A percentile compares a stretch with the other conserved stretches of the same genome.
phyloP scores from a whole-genome alignment of 176 grass and related monocot species.

The Juncus inflexus region DNA sequence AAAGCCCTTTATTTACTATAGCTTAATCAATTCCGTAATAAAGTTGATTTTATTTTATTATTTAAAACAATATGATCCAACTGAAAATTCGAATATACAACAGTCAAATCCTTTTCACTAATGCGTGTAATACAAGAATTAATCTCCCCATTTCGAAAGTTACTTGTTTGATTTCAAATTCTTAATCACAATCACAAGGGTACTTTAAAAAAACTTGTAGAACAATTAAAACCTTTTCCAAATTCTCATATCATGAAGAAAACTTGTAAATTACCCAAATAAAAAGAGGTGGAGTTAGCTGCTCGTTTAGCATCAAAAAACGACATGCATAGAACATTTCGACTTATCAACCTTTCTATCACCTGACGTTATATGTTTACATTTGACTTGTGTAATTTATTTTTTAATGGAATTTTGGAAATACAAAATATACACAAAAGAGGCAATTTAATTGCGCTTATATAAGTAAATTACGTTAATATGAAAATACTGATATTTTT shows the following conservation, averaged over 20 bases:
- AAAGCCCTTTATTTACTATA: too few species aligned
- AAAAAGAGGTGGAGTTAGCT: constrained; percentile 24
- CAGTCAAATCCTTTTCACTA: not conserved
- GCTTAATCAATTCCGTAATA: too few species aligned
- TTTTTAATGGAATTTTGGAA: not conserved
- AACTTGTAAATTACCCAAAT: constrained; percentile 25
- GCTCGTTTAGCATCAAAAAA: constrained; percentile 19
- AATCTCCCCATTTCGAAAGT: not conserved
- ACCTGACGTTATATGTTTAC: not conserved
- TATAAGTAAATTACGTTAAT: too few species aligned
- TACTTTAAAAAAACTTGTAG: constrained; percentile 19
- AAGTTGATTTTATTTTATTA: too few species aligned
- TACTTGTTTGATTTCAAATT: not conserved
- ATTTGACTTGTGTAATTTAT: constrained; percentile 10
- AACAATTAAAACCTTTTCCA: constrained; percentile 5
- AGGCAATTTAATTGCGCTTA: too few species aligned
- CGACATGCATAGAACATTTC: constrained; percentile 14
- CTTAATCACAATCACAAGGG: constrained; percentile 18
- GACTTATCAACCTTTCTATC: constrained; percentile 5
- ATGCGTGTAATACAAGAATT: constrained; percentile 2
- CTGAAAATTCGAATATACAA: too few species aligned
- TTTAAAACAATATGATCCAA: too few species aligned
- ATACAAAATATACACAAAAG: too few species aligned
- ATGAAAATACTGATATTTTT: too few species aligned
- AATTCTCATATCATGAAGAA: constrained; percentile 13